phyloP scores from a whole-genome alignment of 768 basidiomycete genomes.

The Gautieria morchelliformis region DNA sequence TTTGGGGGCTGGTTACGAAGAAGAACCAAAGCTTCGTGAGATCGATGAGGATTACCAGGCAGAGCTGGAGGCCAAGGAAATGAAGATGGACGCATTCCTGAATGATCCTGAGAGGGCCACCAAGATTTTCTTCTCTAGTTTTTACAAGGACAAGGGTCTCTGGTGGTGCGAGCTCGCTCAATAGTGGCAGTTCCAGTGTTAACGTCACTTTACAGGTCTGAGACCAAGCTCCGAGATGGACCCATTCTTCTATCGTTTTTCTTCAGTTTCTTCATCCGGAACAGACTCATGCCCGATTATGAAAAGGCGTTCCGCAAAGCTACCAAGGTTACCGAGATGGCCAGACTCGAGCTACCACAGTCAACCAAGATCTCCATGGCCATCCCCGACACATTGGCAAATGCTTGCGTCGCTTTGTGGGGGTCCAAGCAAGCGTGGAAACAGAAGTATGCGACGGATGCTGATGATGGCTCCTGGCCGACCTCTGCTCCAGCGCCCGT shows the following conservation, averaged over 20 bases:
- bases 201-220: conserved; percentile 26
- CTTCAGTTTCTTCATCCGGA: conserved; percentile 49
- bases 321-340: conserved; percentile 32
- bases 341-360: conserved; percentile 40
- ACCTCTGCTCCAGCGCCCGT: conserved; percentile 11
- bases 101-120: conserved; percentile 48
- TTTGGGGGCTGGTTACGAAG: neutral
- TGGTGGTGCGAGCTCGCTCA: conserved; percentile 41
- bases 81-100: conserved; percentile 40
- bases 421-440: conserved; percentile 14
- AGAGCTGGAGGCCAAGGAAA: conserved; percentile 17
- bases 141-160: conserved; percentile 57
- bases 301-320: conserved; percentile 40
- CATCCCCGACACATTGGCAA: conserved; percentile 42
- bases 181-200: conserved; percentile 1
- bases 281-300: conserved; percentile 43
- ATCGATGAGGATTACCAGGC: conserved; percentile 11
- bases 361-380: conserved; percentile 36
- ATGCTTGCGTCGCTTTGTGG: conserved; percentile 40
- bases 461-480: conserved; percentile 1
- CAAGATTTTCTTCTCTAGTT: conserved; percentile 61
- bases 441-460: conserved; percentile 13
- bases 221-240: conserved; percentile 37
- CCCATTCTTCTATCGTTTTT: conserved; percentile 55
- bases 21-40: conserved; percentile 7